A percentile compares a stretch with the other conserved stretches of the same genome.
phyloP scores from a whole-genome alignment of 192 early-diverging fungal genomes.

The Rhizoclosmatium sp. region DNA sequence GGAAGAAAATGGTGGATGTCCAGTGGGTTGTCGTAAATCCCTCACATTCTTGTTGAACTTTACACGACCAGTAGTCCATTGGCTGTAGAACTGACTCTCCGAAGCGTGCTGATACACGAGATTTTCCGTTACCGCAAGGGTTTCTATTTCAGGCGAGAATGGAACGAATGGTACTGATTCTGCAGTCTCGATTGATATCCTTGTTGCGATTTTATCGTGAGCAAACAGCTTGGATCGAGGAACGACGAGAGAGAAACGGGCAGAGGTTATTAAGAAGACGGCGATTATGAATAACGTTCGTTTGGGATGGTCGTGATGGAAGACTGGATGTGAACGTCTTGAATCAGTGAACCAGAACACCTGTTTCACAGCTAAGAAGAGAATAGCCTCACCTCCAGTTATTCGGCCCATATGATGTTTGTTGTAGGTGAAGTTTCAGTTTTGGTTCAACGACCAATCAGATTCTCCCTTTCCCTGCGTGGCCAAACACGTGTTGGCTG shows the following conservation, averaged over 20 bases:
- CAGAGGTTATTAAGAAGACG: slow-evolving; percentile 22
- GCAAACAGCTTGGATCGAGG: not conserved
- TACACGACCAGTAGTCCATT: not conserved
- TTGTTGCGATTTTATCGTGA: not conserved
- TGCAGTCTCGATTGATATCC: not conserved
- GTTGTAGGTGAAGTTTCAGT: too few species aligned
- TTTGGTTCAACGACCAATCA: too few species aligned
- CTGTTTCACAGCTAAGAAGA: too few species aligned
- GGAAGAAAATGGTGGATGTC: slow-evolving; percentile 1
- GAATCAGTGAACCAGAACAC: too few species aligned
- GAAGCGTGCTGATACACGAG: slow-evolving; percentile 32
- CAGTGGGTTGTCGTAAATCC: not conserved
- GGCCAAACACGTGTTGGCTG: too few species aligned
- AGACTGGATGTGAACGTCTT: not conserved
- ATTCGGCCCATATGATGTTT: too few species aligned
- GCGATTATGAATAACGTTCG: slow-evolving; percentile 15
- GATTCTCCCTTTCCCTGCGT: too few species aligned
- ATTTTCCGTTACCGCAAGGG: slow-evolving; percentile 16
- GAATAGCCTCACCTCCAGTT: too few species aligned
- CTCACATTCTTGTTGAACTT: slow-evolving; percentile 9
- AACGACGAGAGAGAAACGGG: slow-evolving; percentile 8
- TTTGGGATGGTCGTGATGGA: slow-evolving; percentile 30
- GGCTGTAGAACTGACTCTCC: not conserved
- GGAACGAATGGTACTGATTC: too few species aligned
- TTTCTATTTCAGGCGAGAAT: not conserved